Evolutionary conservation across 768 basidiomycete genomes (phyloP), one percentile per base, ranked within the genome.

Genomic region (Cyathus striatus): DNA sequence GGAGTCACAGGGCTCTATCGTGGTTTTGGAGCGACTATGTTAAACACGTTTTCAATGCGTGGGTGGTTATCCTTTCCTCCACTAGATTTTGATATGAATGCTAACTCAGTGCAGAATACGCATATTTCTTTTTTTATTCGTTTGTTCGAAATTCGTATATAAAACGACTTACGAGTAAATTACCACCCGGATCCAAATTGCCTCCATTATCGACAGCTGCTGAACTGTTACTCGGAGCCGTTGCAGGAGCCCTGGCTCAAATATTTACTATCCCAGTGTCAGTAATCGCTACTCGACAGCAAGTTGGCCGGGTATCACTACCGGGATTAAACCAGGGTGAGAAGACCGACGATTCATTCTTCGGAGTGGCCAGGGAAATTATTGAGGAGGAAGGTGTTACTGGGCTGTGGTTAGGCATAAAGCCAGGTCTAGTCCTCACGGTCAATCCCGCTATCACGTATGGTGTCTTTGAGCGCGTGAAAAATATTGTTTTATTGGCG

Each of bases 111-210:
- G 33, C 49, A 96, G 94, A 96, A 80, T 97, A 94, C 58, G 95
- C 96, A 20, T 99, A 99, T 69, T 99, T 99, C 75, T 98, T 95
- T 76, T 98, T 96, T 70, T 97, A 98, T 62, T 88, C 93, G 17
- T 73, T 92, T 62, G 86, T 98, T 20, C 80, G 96, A 50, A 80
- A 75, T 17, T 75, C 86, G 4, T 93, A 93, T 64, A 78, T 87
- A 53, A 83, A 79, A 55, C 78, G 89, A 14, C 64, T 90, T 38
- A 65, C 75, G 9, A 65, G 72, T 16, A 78, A 72, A 42, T 70
- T 80, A 2, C 78, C 83, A 0, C 54, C 76, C 2, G 82, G 86
- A 4, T 70, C 79, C 22, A 82, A 80, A 51, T 48, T 77, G 0
- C 79, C 78, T 14, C 63, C 77, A 3, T 66, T 91, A 4, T 88